phyloP scores from a whole-genome alignment of 1,284 basidiomycete species.

The Tremellales sp. region DNA sequence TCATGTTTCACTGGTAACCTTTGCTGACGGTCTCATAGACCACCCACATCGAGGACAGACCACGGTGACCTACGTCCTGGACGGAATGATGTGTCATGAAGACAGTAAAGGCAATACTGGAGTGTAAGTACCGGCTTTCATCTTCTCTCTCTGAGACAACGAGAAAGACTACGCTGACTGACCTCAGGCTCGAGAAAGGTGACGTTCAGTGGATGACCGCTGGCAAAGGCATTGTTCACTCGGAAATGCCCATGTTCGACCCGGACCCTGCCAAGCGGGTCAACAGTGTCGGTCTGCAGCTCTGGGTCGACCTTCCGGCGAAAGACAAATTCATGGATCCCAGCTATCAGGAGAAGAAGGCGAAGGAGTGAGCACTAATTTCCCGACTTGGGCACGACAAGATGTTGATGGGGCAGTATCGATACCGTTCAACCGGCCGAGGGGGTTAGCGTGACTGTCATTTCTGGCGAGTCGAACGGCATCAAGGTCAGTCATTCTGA shows the following conservation, averaged over 20 bases:
- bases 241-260: constrained; percentile 80
- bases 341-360: constrained; percentile 53
- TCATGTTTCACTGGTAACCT: no score
- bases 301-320: constrained; percentile 91
- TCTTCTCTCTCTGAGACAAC: no score
- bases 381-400: background rate
- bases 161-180: no score
- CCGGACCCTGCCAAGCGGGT: constrained; percentile 56
- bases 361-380: constrained; percentile 49
- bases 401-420: constrained; percentile 53
- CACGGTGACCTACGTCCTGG: constrained; percentile 73
- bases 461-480: constrained; percentile 69
- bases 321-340: constrained; percentile 72
- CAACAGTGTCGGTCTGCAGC: constrained; percentile 64
- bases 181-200: constrained; percentile 62
- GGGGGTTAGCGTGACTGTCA: constrained; percentile 74
- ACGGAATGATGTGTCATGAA: constrained; percentile 73
- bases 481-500: constrained; percentile 45
- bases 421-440: constrained; percentile 67
- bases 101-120: constrained; percentile 88
- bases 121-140: constrained; percentile 15
- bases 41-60: constrained; percentile 85
- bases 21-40: constrained; percentile 57
- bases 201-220: constrained; percentile 96
- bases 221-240: constrained; percentile 64